Evolutionary conservation across 108 stramenopile species (phyloP).

Genomic region (Nitzschia sp.): DNA sequence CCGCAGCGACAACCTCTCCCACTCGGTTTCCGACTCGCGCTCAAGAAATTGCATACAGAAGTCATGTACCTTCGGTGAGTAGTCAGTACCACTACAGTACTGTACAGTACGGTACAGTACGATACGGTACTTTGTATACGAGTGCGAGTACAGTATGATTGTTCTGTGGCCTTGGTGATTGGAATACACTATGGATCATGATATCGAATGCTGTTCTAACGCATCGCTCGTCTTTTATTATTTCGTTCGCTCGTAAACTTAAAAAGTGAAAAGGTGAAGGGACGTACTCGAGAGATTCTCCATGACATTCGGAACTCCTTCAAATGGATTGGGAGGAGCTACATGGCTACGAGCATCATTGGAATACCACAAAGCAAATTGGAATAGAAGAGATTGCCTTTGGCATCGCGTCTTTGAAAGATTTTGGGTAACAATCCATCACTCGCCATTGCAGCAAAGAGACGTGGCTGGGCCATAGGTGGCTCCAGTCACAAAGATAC

Average conservation of each 20-base stretch:
- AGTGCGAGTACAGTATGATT: not conserved
- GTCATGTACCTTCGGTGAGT: conserved; percentile 63
- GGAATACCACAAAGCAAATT: no score
- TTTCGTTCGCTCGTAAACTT: conserved; percentile 6
- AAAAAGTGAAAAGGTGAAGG: no score
- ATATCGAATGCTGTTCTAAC: not conserved
- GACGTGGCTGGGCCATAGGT: conserved; percentile 63
- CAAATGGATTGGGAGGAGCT: no score
- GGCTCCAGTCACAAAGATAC: conserved; percentile 29
- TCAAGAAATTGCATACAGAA: conserved; percentile 51
- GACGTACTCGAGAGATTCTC: no score
- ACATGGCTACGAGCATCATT: no score
- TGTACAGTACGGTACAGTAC: no score
- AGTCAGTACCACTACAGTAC: not conserved
- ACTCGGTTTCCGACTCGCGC: not conserved
- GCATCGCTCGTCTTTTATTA: not conserved
- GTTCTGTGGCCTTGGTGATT: not conserved
- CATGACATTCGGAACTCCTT: no score
- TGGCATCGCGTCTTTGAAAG: conserved; percentile 60
- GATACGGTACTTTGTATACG: no score
- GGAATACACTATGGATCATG: not conserved
- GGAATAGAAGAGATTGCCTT: conserved; percentile 73
- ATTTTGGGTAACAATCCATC: conserved; percentile 86
- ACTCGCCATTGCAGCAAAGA: conserved; percentile 79
- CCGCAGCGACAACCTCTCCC: no score